Base-by-base conservation (phyloP, 2,329 filamentous ascomycete species). In the Nothomitra cinnamomea region DNA sequence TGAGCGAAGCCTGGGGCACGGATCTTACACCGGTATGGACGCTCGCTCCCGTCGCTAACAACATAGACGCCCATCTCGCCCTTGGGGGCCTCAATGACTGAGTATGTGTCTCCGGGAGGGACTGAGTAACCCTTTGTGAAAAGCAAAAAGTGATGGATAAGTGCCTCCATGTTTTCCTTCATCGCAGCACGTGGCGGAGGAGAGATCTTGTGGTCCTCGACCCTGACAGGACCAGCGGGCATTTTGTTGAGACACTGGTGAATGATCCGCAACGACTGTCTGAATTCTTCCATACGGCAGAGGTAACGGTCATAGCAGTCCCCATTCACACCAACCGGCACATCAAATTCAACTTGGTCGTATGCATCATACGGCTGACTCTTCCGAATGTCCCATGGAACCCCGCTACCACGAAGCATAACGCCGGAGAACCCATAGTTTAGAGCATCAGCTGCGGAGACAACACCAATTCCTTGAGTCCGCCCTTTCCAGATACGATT, bases 131-230 rank as follows among this genome's bases (percentile, higher is more conserved):
- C 92, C 79, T 98, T 98, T 69, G 89, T 96, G 76, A 90, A 98
- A 53, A 98, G 82, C 60, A 98, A 73, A 78, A 98, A 98, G 76
- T 98, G 92, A 74, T 98, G 92, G 67, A 98, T 98, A 43, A 98
- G 79, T 40, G 92, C 89, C 74, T 98, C 92, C 94, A 98, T 98
- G 76, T 98, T 98, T 80, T 98, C 92, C 79, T 98, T 98, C 92
- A 98, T 98, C 64, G 92, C 92, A 45, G 87, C 77, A 65, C 92
- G 83, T n/a, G 92, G 94, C 57, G 92, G 92, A 21, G 92, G 92
- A 2, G 87, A 85, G 64, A 98, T 80, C 80, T 98, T 98, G 81
- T 96, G 98, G 71, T 98, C 92, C 72, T 98, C 92, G 42, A 95
- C 87, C 61, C 90, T 85, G 66, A 96, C 79, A 52, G 92, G 92